phyloP scores from a whole-genome alignment of 2,329 filamentous ascomycete genomes.

The Cryphonectria carpinicola region DNA sequence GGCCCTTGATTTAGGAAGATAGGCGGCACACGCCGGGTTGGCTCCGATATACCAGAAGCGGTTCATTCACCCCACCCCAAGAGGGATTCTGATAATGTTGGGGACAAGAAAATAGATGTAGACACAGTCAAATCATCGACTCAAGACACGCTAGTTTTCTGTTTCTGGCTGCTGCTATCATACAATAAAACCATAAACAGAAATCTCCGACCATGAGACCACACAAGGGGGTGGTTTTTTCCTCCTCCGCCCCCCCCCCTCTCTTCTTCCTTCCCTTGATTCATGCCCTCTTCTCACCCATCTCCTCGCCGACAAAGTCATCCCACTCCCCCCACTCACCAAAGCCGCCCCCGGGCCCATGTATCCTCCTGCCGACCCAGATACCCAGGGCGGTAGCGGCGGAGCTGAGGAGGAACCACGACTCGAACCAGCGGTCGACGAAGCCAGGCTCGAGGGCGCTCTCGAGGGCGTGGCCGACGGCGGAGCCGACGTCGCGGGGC shows the following conservation, averaged over 20 bases:
- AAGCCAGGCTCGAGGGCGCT: constrained; percentile 74
- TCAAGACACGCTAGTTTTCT: not conserved
- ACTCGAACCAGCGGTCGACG: constrained; percentile 85
- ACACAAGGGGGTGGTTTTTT: not conserved
- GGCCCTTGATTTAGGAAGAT: too few species aligned
- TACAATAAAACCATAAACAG: not conserved
- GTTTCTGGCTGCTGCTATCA: not conserved
- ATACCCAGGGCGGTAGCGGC: constrained; percentile 70
- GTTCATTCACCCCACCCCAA: too few species aligned
- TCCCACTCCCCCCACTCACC: constrained; percentile 58
- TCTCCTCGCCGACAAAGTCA: constrained; percentile 67
- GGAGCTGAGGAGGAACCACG: constrained; percentile 77
- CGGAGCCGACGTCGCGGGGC: constrained; percentile 74
- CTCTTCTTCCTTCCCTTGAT: not conserved
- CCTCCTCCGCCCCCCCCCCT: not conserved
- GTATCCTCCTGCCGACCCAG: constrained; percentile 69
- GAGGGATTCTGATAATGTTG: too few species aligned
- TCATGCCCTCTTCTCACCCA: constrained; percentile 71
- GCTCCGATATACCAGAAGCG: too few species aligned
- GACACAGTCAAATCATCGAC: not conserved
- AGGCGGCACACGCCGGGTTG: too few species aligned
- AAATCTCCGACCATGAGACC: not conserved
- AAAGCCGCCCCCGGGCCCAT: constrained; percentile 38
- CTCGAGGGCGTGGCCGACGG: constrained; percentile 76
- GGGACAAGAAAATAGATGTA: too few species aligned